Conservation (phyloP, 176 grass and related monocot species). For the Lolium rigidum region DNA sequence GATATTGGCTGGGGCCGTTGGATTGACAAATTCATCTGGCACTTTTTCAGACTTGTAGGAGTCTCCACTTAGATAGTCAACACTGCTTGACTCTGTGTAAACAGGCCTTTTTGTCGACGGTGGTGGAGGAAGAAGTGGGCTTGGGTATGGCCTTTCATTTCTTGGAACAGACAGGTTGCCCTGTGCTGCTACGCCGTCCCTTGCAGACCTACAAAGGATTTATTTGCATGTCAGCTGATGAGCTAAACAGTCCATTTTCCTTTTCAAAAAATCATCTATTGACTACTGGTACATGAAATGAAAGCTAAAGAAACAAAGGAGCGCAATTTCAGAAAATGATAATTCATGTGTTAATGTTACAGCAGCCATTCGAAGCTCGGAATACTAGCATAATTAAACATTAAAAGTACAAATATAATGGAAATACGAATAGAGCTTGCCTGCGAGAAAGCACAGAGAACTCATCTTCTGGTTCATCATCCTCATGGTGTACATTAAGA, state of each 20-base stretch:
- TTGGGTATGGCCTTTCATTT: slow-evolving; percentile 56
- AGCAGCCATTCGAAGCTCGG: slow-evolving; percentile 7
- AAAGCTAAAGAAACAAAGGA: not conserved
- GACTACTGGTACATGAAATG: slow-evolving; percentile 8
- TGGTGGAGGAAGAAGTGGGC: slow-evolving; percentile 78
- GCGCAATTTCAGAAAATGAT: slow-evolving; percentile 2
- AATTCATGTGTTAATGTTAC: not conserved
- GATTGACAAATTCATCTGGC: slow-evolving; percentile 61
- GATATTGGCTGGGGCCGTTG: slow-evolving; percentile 46
- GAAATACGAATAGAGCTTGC: slow-evolving; percentile 34
- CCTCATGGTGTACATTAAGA: slow-evolving; percentile 78
- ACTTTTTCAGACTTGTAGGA: slow-evolving; percentile 60
- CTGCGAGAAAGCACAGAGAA: slow-evolving; percentile 82
- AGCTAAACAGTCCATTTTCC: slow-evolving; percentile 4
- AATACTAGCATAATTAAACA: slow-evolving; percentile 34
- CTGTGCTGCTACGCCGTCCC: slow-evolving; percentile 65
- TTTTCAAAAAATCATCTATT: not conserved
- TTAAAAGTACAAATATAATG: not conserved
- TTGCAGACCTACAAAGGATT: slow-evolving; percentile 64
- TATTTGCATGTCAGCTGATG: slow-evolving; percentile 32
- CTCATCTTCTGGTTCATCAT: slow-evolving; percentile 81
- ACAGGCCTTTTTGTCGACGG: slow-evolving; percentile 74
- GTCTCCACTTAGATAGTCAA: slow-evolving; percentile 77
- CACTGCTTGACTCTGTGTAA: slow-evolving; percentile 42
- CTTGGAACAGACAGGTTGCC: slow-evolving; percentile 41